Evolutionary conservation across 495 filamentous ascomycete species (phyloP).

Genomic region (Lindgomyces ingoldianus): DNA sequence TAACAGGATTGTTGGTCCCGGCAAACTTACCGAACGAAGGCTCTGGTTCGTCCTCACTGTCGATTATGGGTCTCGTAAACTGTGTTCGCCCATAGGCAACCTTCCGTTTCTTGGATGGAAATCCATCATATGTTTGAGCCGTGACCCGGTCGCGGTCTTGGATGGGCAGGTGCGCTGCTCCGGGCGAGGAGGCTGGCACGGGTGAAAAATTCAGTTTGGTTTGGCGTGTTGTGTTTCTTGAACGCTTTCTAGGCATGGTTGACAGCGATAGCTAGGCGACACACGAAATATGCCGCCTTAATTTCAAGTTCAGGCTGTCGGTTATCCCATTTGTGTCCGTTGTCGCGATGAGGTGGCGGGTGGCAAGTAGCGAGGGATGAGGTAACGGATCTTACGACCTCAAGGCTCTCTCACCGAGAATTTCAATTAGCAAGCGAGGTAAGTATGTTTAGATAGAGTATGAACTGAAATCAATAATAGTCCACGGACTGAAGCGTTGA

Average conservation of each 20-base stretch:
- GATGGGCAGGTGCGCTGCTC: slow-evolving; percentile 22
- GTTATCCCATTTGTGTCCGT: no score
- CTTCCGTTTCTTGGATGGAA: slow-evolving; percentile 38
- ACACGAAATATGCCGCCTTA: no score
- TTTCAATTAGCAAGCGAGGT: no score
- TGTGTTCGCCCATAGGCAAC: background rate
- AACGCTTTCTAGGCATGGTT: slow-evolving; percentile 19
- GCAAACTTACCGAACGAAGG: background rate
- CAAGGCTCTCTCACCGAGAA: no score
- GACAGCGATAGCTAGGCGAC: background rate
- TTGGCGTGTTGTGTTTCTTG: slow-evolving; percentile 33
- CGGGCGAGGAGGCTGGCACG: slow-evolving; percentile 40
- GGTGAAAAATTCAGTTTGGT: slow-evolving; percentile 44
- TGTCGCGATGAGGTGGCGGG: no score
- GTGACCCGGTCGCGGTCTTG: slow-evolving; percentile 39
- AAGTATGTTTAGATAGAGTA: no score
- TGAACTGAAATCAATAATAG: no score
- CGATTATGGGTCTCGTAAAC: background rate
- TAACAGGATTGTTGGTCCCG: background rate
- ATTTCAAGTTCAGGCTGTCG: no score
- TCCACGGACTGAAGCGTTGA: no score
- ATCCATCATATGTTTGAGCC: slow-evolving; percentile 34
- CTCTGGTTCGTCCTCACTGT: slow-evolving; percentile 26
- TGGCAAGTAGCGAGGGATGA: no score
- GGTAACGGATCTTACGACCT: no score